Conservation (phyloP, 352 stramenopile species). For the Phytophthora tubulina region DNA sequence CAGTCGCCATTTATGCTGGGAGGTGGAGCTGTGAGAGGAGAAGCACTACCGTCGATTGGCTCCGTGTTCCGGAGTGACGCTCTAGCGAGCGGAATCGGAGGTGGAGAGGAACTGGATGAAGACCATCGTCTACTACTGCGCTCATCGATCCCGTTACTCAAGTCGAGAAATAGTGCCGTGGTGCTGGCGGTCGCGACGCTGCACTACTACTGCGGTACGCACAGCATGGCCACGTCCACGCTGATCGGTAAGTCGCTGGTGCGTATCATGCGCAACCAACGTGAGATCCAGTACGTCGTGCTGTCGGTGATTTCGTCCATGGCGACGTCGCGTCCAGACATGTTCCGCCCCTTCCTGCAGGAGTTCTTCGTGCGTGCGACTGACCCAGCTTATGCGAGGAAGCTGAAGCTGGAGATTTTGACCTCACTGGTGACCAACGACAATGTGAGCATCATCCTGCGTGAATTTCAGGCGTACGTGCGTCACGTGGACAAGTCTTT, state of each 20-base stretch:
- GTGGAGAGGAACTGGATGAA: slow-evolving; percentile 91
- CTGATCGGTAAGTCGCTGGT: slow-evolving; percentile 97
- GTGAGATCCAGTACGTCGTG: slow-evolving; percentile 99
- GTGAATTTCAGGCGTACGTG: slow-evolving; percentile 97
- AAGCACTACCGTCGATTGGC: slow-evolving; percentile 72
- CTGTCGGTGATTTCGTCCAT: slow-evolving; percentile 96
- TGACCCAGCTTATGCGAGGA: slow-evolving; percentile 95
- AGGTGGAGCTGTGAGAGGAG: slow-evolving; percentile 35
- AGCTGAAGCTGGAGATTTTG: slow-evolving; percentile 99
- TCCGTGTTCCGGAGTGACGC: slow-evolving; percentile 81
- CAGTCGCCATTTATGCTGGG: slow-evolving; percentile 62
- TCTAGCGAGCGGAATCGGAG: slow-evolving; percentile 71
- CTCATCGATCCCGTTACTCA: slow-evolving; percentile 96
- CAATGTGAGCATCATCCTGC: slow-evolving; percentile 94
- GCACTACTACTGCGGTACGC: slow-evolving; percentile 97
- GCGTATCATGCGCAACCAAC: slow-evolving; percentile 96
- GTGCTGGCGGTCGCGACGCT: slow-evolving; percentile 97
- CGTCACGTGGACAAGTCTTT: slow-evolving; percentile 96
- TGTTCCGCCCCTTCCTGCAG: slow-evolving; percentile 96
- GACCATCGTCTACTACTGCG: slow-evolving; percentile 97
- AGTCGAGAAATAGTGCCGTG: slow-evolving; percentile 97
- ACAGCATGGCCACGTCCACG: slow-evolving; percentile 86
- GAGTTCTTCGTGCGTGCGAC: slow-evolving; percentile 98
- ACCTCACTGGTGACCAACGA: slow-evolving; percentile 92
- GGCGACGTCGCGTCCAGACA: slow-evolving; percentile 93